These are phyloP conservation scores for Ogataea ramenticola DNA, from an alignment of 805 yeast species.

Conservation along the genomic window DNA sequence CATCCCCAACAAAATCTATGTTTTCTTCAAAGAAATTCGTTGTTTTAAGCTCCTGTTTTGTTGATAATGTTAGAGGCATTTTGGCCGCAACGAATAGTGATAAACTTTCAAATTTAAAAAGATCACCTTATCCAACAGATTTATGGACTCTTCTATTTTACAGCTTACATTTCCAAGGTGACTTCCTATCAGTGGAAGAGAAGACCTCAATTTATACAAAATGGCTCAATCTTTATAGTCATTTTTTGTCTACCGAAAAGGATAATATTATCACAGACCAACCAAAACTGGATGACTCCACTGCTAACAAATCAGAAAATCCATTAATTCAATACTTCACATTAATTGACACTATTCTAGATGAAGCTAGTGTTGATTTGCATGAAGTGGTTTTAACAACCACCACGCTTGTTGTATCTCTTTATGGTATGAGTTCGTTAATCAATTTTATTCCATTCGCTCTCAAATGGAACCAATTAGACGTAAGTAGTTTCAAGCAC, in stretches of 20 bases:
- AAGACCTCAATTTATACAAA: constrained; percentile 28
- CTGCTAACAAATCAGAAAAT: constrained; percentile 28
- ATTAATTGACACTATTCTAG: constrained; percentile 20
- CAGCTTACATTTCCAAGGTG: constrained; percentile 12
- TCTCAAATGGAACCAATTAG: constrained; percentile 1
- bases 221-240: constrained; percentile 32
- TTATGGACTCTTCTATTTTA: constrained; percentile 35
- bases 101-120: constrained; percentile 25
- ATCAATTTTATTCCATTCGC: constrained; percentile 39
- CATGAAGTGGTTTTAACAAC: background rate
- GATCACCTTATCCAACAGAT: constrained; percentile 35
- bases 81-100: constrained; percentile 19
- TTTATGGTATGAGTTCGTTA: constrained; percentile 40
- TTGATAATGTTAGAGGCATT: constrained; percentile 20
- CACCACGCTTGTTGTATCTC: background rate
- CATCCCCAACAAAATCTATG: background rate
- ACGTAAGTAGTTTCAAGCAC: background rate
- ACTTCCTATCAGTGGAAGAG: constrained; percentile 17
- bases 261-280: constrained; percentile 9
- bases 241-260: constrained; percentile 19
- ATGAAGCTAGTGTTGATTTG: background rate
- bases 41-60: constrained; percentile 12
- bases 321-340: constrained; percentile 32
- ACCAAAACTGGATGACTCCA: constrained; percentile 35
- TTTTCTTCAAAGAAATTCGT: background rate